Evolutionary conservation across 768 basidiomycete species (phyloP), one percentile per base, ranked within the genome.

Genomic region (Pisolithus tinctorius): DNA sequence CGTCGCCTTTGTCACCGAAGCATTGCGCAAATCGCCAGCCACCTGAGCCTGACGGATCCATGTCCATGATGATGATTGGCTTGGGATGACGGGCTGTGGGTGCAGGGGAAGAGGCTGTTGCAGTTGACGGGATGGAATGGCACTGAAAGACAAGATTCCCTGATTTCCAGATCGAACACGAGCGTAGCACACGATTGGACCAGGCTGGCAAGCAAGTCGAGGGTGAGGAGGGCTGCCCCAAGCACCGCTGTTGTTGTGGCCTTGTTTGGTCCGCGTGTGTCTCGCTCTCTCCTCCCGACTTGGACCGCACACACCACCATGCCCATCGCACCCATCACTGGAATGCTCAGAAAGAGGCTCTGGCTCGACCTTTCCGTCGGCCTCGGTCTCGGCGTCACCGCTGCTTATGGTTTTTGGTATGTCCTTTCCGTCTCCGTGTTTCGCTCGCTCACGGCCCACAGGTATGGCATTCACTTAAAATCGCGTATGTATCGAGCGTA

Each of bases 21-120:
- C 96, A 99, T 66, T 99, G 96, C 49, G 96, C 95, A 74, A 99
- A 99, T 63, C 95, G 86, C 96, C 96, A 99, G 62, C 86, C 87
- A 63, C 87, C 86, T 66, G 86, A 87, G 63, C 84, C 80, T 49
- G 80, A 79, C 70, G 87, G 83, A 73, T 91, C 89, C 70, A 83
- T 81, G 69, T 92, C 89, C 90, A 91, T 88, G 64, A 52, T 67
- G 68, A 65, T 67, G 68, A 65, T 13, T 69, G 61, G 62, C 29
- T 60, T 54, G 58, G 50, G 39, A 63, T 58, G 58, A 54, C 55
- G 47, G 59, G 55, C 44, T 49, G n/a, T 36, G 8, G 52, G 30
- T 13, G 52, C 53, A 57, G 38, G 50, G 46, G 30, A 52, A 46
- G 52, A 53, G 46, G 45, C 51, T 50, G 49, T 20, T 60, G 64